Conservation (phyloP, 306 rosid genomes). For the Aeschynomene evenia region DNA sequence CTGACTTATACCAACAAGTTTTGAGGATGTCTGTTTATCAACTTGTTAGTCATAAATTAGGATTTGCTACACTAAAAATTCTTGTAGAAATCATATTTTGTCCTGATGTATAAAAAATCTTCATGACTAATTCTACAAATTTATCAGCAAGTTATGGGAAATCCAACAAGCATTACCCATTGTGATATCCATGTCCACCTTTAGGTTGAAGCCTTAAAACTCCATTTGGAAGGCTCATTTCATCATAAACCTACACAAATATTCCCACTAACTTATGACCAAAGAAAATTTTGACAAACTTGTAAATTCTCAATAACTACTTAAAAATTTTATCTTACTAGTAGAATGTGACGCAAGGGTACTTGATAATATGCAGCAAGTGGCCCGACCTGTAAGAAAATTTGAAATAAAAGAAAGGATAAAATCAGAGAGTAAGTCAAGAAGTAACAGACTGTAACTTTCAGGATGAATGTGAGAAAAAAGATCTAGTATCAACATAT, state of each 20-base stretch:
- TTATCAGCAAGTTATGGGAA: not conserved
- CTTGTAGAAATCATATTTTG: conserved; percentile 2
- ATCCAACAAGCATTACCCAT: conserved; percentile 63
- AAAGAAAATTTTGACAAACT: conserved; percentile 5
- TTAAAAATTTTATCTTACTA: conserved; percentile 51
- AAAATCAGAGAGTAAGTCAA: conserved; percentile 26
- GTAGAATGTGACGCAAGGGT: conserved; percentile 84
- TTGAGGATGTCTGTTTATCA: not conserved
- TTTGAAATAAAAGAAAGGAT: conserved; percentile 3
- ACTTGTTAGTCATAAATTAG: not conserved
- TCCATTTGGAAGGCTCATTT: conserved; percentile 96
- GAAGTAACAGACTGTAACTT: not conserved
- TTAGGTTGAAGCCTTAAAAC: conserved; percentile 77
- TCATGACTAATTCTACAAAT: not conserved
- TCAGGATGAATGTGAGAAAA: not conserved
- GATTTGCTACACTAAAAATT: not conserved
- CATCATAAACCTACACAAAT: conserved; percentile 71
- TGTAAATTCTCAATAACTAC: not conserved
- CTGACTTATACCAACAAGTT: not conserved
- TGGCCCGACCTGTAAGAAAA: conserved; percentile 72
- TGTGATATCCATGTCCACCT: conserved; percentile 97
- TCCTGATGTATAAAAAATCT: not conserved
- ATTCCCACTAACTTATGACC: conserved; percentile 8
- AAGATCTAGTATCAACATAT: not conserved
- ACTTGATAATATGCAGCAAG: conserved; percentile 90